Conservation (phyloP, 2,329 filamentous ascomycete genomes). For the Herpotrichia juniperi region DNA sequence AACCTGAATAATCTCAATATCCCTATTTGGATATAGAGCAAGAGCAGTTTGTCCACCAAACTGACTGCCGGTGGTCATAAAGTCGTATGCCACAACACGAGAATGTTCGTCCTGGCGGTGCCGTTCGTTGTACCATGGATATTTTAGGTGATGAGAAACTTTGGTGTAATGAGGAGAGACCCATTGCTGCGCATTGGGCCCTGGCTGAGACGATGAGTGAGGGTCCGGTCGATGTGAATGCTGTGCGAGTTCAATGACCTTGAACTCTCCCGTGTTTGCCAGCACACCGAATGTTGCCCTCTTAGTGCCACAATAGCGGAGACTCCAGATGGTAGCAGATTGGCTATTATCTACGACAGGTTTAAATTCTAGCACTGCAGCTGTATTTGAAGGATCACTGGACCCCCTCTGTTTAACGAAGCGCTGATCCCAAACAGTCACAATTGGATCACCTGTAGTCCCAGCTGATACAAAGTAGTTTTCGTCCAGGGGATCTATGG, state of each 20-base stretch:
- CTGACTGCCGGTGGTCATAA: conserved; percentile 56
- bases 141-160: conserved; percentile 48
- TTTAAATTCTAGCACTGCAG: conserved; percentile 63
- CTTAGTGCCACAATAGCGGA: conserved; percentile 65
- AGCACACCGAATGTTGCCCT: conserved; percentile 64
- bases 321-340: conserved; percentile 64
- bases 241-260: conserved; percentile 60
- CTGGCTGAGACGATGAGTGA: conserved; percentile 22
- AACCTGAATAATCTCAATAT: conserved; percentile 56
- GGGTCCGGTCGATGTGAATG: conserved; percentile 47
- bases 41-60: conserved; percentile 58
- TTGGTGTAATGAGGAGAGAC: conserved; percentile 52
- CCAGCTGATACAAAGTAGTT: conserved; percentile 84
- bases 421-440: conserved; percentile 80
- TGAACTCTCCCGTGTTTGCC: conserved; percentile 65
- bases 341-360: conserved; percentile 58
- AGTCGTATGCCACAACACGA: conserved; percentile 66
- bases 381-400: conserved; percentile 60
- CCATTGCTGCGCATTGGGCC: conserved; percentile 42
- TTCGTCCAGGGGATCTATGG: conserved; percentile 79
- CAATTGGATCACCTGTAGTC: conserved; percentile 73
- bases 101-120: conserved; percentile 53
- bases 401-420: conserved; percentile 44
- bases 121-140: conserved; percentile 54
- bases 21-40: conserved; percentile 58